Evolutionary conservation across 306 rosid species (phyloP).

Genomic region (Astragalus membranaceus): DNA sequence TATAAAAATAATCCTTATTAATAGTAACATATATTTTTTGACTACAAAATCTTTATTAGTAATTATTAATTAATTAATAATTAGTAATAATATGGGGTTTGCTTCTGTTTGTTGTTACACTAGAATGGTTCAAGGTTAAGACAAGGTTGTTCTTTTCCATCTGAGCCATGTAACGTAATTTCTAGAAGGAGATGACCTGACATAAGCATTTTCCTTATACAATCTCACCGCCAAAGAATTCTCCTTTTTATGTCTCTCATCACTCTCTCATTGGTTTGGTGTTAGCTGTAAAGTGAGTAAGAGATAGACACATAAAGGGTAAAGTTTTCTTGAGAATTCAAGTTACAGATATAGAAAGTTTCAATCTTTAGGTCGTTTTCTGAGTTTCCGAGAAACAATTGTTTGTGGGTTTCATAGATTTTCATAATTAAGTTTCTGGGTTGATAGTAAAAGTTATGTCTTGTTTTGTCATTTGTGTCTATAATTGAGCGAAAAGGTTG

Average conservation of each 20-base stretch:
- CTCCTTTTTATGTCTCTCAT: not conserved
- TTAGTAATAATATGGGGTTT: too few species aligned
- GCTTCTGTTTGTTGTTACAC: not conserved
- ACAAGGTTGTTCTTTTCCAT: constrained; percentile 27
- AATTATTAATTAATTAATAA: too few species aligned
- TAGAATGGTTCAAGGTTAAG: constrained; percentile 15
- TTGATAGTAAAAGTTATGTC: not conserved
- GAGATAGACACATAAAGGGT: not conserved
- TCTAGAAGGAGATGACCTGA: not conserved
- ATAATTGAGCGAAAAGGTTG: not conserved
- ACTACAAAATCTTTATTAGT: too few species aligned
- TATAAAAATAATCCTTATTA: too few species aligned
- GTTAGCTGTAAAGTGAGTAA: not conserved
- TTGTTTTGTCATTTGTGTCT: not conserved
- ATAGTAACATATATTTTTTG: too few species aligned
- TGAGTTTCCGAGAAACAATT: not conserved
- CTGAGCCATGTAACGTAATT: not conserved
- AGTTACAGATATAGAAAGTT: constrained; percentile 14
- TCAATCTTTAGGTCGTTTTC: constrained; percentile 5
- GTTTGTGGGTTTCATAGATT: constrained; percentile 13
- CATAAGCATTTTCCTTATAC: too few species aligned
- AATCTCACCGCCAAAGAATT: not conserved
- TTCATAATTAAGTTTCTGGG: constrained; percentile 17
- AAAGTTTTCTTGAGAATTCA: not conserved
- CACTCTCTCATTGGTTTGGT: not conserved